These are phyloP conservation scores for Lathyrus aphaca DNA, from an alignment of 306 rosid species.

Conservation along the genomic window DNA sequence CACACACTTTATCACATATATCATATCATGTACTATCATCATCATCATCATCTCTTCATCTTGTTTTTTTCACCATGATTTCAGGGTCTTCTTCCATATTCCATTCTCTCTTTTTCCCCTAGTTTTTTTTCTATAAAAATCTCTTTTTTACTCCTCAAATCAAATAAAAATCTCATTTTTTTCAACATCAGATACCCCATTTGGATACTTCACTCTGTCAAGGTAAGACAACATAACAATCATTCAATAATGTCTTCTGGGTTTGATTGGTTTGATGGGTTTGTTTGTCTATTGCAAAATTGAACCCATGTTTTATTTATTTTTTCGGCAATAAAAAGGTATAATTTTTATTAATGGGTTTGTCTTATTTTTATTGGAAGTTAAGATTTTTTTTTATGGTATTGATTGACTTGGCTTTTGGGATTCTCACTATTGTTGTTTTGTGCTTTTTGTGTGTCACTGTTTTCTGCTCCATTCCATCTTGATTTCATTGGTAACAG, in stretches of 20 bases:
- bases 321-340: not conserved
- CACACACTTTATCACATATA: not conserved
- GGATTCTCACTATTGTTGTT: conserved; percentile 44
- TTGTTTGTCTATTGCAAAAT: conserved; percentile 8
- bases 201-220: conserved; percentile 47
- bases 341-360: conserved; percentile 14
- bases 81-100: conserved; percentile 47
- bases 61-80: conserved; percentile 50
- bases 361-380: conserved; percentile 35
- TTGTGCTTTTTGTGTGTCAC: conserved; percentile 27
- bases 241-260: conserved; percentile 23
- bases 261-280: not conserved
- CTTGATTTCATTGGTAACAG: conserved; percentile 37
- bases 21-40: conserved; percentile 22
- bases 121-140: conserved; percentile 39
- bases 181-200: conserved; percentile 31
- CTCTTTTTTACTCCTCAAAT: conserved; percentile 8
- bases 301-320: not conserved
- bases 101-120: conserved; percentile 25
- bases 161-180: conserved; percentile 22
- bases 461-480: conserved; percentile 28
- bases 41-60: conserved; percentile 12
- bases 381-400: conserved; percentile 34
- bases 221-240: conserved; percentile 40
- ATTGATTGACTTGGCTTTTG: conserved; percentile 47